Conservation (phyloP, 2,329 filamentous ascomycete genomes). For the Dactylellina drechsleri region DNA sequence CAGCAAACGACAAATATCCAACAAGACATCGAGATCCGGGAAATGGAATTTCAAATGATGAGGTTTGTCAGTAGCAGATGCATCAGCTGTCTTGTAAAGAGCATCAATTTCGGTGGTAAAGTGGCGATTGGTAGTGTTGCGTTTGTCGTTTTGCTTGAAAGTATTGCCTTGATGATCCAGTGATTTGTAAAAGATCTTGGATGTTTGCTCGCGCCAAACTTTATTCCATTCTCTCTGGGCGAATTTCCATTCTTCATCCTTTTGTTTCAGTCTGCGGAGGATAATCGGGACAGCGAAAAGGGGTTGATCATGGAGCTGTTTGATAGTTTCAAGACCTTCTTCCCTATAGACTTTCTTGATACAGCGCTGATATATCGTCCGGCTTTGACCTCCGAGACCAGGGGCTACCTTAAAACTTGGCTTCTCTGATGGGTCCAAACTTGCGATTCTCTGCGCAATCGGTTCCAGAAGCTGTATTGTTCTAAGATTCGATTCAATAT, state of each 20-base stretch:
- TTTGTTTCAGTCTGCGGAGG: slow-evolving; percentile 88
- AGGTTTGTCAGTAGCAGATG: slow-evolving; percentile 70
- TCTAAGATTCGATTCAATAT: slow-evolving; percentile 93
- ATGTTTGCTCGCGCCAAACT: slow-evolving; percentile 95
- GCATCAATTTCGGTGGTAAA: slow-evolving; percentile 88
- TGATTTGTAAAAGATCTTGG: slow-evolving; percentile 93
- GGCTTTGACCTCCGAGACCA: slow-evolving; percentile 89
- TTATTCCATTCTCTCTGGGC: slow-evolving; percentile 98
- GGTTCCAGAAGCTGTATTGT: slow-evolving; percentile 97
- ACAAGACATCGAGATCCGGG: slow-evolving; percentile 61
- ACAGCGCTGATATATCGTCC: slow-evolving; percentile 95
- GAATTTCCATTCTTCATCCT: slow-evolving; percentile 97
- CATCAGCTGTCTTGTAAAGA: slow-evolving; percentile 65
- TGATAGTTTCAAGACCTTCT: slow-evolving; percentile 83
- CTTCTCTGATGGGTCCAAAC: slow-evolving; percentile 78
- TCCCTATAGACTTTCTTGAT: slow-evolving; percentile 96
- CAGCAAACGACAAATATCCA: slow-evolving; percentile 65
- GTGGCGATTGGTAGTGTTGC: slow-evolving; percentile 87
- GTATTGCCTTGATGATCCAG: slow-evolving; percentile 96
- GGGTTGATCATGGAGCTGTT: slow-evolving; percentile 84
- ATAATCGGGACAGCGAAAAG: slow-evolving; percentile 89
- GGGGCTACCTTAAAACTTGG: slow-evolving; percentile 80
- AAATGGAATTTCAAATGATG: slow-evolving; percentile 72
- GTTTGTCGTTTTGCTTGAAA: slow-evolving; percentile 88
- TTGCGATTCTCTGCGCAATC: slow-evolving; percentile 87